These are phyloP conservation scores for Colletotrichum lindemuthianum DNA, from an alignment of 2,329 filamentous ascomycete species.

Conservation along the genomic window DNA sequence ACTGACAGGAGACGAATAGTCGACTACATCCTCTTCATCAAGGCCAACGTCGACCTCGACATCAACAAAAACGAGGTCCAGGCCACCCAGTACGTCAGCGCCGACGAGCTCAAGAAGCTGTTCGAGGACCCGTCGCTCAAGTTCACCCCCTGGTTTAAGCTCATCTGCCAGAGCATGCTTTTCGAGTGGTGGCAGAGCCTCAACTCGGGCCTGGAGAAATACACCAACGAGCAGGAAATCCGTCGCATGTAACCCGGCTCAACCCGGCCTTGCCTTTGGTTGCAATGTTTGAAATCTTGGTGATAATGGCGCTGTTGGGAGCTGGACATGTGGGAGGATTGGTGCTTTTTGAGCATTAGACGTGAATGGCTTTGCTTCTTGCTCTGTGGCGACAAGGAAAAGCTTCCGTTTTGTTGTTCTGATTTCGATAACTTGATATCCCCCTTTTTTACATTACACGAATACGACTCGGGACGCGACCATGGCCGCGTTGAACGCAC, in stretches of 20 bases:
- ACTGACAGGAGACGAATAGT: conserved; percentile 62
- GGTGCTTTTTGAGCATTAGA: conserved; percentile 4
- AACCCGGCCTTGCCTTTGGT: not conserved
- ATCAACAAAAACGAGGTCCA: conserved; percentile 89
- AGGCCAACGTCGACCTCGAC: conserved; percentile 86
- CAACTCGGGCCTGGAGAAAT: conserved; percentile 83
- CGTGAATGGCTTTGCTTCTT: not conserved
- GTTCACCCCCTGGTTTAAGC: conserved; percentile 99
- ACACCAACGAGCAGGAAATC: conserved; percentile 86
- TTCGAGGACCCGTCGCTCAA: conserved; percentile 83
- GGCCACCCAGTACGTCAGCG: conserved; percentile 84
- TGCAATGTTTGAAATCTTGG: not conserved
- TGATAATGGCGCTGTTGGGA: no score
- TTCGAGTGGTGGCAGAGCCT: conserved; percentile 97
- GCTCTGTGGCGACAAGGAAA: not conserved
- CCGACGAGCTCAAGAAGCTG: conserved; percentile 83
- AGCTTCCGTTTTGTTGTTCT: not conserved
- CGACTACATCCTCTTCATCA: conserved; percentile 99
- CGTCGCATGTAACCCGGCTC: conserved; percentile 73
- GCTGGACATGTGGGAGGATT: not conserved
- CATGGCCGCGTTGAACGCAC: not conserved
- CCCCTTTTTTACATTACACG: conserved; percentile 13
- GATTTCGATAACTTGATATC: conserved; percentile 16
- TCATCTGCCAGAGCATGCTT: conserved; percentile 97
- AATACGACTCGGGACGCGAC: conserved; percentile 13